Evolutionary conservation across 805 yeast species (phyloP).

Genomic region (Clavispora fructus): DNA sequence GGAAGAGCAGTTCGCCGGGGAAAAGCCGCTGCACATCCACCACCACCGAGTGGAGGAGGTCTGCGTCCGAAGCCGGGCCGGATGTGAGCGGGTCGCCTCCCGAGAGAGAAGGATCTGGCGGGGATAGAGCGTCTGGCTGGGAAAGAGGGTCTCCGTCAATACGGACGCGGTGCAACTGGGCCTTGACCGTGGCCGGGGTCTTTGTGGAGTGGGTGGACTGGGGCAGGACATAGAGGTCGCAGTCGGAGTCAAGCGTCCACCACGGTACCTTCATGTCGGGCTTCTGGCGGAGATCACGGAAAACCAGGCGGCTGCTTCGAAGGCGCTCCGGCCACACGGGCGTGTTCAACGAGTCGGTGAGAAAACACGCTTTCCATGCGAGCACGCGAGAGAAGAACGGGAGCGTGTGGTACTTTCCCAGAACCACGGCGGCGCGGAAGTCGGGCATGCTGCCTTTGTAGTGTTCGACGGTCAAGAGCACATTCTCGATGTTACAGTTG

Average conservation of each 20-base stretch:
- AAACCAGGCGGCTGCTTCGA: slow-evolving; percentile 27
- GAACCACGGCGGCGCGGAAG: slow-evolving; percentile 24
- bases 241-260: slow-evolving; percentile 28
- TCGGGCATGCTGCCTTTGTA: slow-evolving; percentile 25
- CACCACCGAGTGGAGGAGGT: slow-evolving; percentile 39
- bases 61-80: slow-evolving; percentile 22
- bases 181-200: too few species aligned
- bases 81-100: too few species aligned
- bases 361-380: slow-evolving; percentile 34
- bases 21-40: slow-evolving; percentile 49
- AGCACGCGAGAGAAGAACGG: slow-evolving; percentile 25
- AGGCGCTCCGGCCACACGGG: slow-evolving; percentile 28
- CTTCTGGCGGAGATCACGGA: slow-evolving; percentile 25
- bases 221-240: slow-evolving; percentile 15
- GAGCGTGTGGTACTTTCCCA: slow-evolving; percentile 22
- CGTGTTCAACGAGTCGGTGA: slow-evolving; percentile 32
- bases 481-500: slow-evolving; percentile 32
- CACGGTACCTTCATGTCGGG: slow-evolving; percentile 34
- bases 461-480: slow-evolving; percentile 31
- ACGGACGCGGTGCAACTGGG: slow-evolving; percentile 15
- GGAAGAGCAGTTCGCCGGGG: slow-evolving; percentile 39
- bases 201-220: not conserved
- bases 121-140: too few species aligned
- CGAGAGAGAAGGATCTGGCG: too few species aligned
- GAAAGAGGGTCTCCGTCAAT: slow-evolving; percentile 19